Conservation (phyloP, 345 rosid genomes). For the Ricinus communis region DNA sequence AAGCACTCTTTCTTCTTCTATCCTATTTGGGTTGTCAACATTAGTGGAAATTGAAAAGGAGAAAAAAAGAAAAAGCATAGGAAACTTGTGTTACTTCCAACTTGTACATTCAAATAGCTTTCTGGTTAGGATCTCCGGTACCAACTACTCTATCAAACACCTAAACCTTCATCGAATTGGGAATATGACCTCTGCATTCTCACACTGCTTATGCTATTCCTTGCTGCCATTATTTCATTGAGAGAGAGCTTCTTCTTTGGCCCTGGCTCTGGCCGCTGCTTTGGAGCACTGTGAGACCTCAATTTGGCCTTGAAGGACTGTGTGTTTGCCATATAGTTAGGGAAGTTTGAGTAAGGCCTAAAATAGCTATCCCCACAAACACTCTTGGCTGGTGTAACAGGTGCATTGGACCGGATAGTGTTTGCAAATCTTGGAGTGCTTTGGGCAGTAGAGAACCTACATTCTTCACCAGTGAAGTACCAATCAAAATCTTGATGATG, state of each 20-base stretch:
- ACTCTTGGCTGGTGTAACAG: slow-evolving; percentile 70
- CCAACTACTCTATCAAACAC: background rate
- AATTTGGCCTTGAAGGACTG: slow-evolving; percentile 72
- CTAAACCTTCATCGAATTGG: slow-evolving; percentile 18
- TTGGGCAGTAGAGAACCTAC: slow-evolving; percentile 23
- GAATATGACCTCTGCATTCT: slow-evolving; percentile 59
- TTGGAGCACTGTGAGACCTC: slow-evolving; percentile 87
- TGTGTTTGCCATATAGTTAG: slow-evolving; percentile 85
- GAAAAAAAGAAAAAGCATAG: background rate
- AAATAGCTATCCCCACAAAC: slow-evolving; percentile 55
- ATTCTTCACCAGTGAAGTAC: slow-evolving; percentile 29
- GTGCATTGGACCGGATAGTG: slow-evolving; percentile 23
- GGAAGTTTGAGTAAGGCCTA: slow-evolving; percentile 48
- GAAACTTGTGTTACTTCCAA: background rate
- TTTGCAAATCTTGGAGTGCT: slow-evolving; percentile 32
- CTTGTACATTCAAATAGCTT: background rate
- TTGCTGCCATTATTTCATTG: slow-evolving; percentile 70
- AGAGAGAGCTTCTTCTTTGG: slow-evolving; percentile 51
- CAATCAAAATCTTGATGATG: slow-evolving; percentile 21
- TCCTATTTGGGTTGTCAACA: slow-evolving; percentile 20
- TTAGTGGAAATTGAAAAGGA: too few species aligned
- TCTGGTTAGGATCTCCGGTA: too few species aligned
- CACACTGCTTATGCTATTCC: slow-evolving; percentile 75
- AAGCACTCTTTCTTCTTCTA: slow-evolving; percentile 26
- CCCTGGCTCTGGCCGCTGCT: slow-evolving; percentile 74